These are phyloP conservation scores for Bonia amplexicaulis DNA, from an alignment of 176 grass and related monocot genomes.

Conservation along the genomic window DNA sequence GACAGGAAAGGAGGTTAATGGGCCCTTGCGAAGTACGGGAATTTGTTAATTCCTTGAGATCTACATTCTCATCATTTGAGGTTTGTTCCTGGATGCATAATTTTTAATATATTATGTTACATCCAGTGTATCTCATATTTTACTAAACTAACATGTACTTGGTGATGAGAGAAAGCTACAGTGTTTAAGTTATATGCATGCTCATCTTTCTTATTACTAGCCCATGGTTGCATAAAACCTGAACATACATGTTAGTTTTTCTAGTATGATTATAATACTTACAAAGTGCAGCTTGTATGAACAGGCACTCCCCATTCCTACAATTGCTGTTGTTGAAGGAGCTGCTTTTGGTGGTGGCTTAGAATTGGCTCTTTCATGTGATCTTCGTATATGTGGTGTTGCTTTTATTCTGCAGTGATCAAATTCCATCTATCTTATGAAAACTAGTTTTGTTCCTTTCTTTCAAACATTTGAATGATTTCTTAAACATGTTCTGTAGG, in stretches of 20 bases:
- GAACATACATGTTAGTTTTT: not conserved
- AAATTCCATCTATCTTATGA: not conserved
- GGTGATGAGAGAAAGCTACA: not conserved
- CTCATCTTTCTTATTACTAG: not conserved
- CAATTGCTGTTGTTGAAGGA: slow-evolving; percentile 87
- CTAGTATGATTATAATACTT: not conserved
- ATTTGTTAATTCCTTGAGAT: slow-evolving; percentile 83
- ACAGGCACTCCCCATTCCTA: slow-evolving; percentile 73
- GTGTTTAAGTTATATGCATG: not conserved
- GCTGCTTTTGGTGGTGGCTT: slow-evolving; percentile 79
- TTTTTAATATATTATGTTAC: not conserved
- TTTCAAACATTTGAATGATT: not conserved
- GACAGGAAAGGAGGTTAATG: slow-evolving; percentile 81
- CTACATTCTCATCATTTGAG: slow-evolving; percentile 86
- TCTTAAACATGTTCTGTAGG: slow-evolving; percentile 34
- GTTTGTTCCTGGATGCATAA: slow-evolving; percentile 21
- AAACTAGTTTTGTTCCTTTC: not conserved
- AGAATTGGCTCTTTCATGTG: slow-evolving; percentile 90
- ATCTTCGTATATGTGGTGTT: slow-evolving; percentile 86
- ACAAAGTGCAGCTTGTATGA: slow-evolving; percentile 8
- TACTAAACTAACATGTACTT: not conserved
- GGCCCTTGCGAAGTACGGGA: slow-evolving; percentile 44
- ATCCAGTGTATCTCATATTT: not conserved
- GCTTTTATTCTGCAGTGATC: not conserved
- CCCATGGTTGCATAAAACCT: not conserved